phyloP scores from a whole-genome alignment of 495 filamentous ascomycete species.

The Penicillium simplicissimum region DNA sequence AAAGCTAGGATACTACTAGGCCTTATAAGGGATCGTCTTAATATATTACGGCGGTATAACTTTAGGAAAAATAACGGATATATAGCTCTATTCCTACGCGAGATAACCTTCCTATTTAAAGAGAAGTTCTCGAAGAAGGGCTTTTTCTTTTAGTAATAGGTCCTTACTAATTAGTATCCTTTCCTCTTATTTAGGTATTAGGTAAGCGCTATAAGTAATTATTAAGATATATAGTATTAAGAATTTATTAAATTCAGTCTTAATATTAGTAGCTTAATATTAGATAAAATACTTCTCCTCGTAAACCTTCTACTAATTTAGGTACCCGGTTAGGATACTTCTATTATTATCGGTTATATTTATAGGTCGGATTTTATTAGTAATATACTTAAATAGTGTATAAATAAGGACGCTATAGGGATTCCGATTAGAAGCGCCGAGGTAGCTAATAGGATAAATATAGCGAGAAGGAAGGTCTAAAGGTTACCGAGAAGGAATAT shows the following conservation, averaged over 20 bases:
- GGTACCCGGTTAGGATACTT: no score
- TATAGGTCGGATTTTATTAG: no score
- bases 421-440: background rate
- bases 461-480: no score
- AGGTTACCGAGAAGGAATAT: no score
- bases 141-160: background rate
- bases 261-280: no score
- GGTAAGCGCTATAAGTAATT: background rate
- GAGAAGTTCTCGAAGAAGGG: background rate
- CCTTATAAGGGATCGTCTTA: background rate
- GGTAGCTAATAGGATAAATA: no score
- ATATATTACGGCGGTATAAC: background rate
- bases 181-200: background rate
- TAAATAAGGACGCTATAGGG: no score
- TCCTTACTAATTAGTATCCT: background rate
- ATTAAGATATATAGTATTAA: background rate
- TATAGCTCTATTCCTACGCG: background rate
- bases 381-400: no score
- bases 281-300: no score
- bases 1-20: background rate
- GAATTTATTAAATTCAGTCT: no score
- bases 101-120: background rate
- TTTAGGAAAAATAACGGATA: background rate
- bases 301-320: no score
- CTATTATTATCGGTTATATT: no score